Conservation (phyloP, 1,284 basidiomycete species). For the Malassezia furfur region DNA sequence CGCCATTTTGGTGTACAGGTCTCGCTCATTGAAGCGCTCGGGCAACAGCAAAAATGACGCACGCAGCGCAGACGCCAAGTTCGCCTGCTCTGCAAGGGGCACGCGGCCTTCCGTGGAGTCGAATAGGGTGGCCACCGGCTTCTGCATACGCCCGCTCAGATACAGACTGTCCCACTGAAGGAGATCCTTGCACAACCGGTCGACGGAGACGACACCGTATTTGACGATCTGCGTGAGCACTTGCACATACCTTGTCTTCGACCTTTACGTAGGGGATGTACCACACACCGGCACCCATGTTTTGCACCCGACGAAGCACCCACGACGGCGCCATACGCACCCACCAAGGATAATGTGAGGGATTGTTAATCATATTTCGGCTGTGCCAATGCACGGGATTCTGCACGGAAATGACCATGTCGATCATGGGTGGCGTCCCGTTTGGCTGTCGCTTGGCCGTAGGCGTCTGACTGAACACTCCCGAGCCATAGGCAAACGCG, state of each 20-base stretch:
- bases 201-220: slow-evolving; percentile 90
- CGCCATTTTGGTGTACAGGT: slow-evolving; percentile 77
- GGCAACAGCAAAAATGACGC: slow-evolving; percentile 61
- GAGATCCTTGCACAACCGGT: slow-evolving; percentile 77
- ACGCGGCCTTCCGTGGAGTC: slow-evolving; percentile 64
- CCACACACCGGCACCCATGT: slow-evolving; percentile 80
- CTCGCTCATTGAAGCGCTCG: slow-evolving; percentile 60
- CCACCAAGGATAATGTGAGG: slow-evolving; percentile 77
- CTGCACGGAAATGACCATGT: slow-evolving; percentile 89
- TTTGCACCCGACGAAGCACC: slow-evolving; percentile 68
- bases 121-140: slow-evolving; percentile 55
- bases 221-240: slow-evolving; percentile 66
- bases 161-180: slow-evolving; percentile 89
- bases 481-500: slow-evolving; percentile 89
- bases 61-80: slow-evolving; percentile 77
- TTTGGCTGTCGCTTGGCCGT: neutral
- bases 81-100: slow-evolving; percentile 82
- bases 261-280: slow-evolving; percentile 42
- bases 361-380: slow-evolving; percentile 81
- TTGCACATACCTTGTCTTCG: slow-evolving; percentile 1
- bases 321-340: slow-evolving; percentile 69
- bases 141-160: slow-evolving; percentile 91
- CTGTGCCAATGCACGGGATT: slow-evolving; percentile 86
- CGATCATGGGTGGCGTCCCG: slow-evolving; percentile 59
- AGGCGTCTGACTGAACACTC: slow-evolving; percentile 68